These are phyloP conservation scores for Neonectria coccinea DNA, from an alignment of 2,329 filamentous ascomycete species.

Conservation along the genomic window DNA sequence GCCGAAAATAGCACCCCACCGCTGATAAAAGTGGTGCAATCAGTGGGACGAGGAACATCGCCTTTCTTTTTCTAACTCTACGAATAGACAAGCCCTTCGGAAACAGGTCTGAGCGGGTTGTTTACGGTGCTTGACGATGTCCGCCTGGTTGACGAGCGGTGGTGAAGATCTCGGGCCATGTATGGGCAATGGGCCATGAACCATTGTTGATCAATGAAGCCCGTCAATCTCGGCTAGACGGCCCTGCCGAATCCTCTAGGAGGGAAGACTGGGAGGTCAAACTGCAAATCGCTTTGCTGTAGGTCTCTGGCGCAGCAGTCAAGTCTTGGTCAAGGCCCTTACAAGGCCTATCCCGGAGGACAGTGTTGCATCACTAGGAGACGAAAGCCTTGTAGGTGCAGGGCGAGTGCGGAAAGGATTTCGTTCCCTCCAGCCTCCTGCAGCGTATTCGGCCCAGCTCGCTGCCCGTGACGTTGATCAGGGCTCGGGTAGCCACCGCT, in stretches of 20 bases:
- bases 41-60: constrained; percentile 26
- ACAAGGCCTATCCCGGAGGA: constrained; percentile 24
- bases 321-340: background rate
- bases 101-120: background rate
- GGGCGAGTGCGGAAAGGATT: constrained; percentile 3
- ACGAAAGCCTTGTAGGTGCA: constrained; percentile 5
- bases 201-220: background rate
- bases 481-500: constrained; percentile 23
- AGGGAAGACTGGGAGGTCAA: background rate
- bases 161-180: background rate
- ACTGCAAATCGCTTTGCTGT: constrained; percentile 9
- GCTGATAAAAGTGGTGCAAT: constrained; percentile 25
- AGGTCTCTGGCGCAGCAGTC: constrained; percentile 23
- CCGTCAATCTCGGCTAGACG: constrained; percentile 22
- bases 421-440: constrained; percentile 6
- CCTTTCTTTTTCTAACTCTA: constrained; percentile 21
- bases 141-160: background rate
- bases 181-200: background rate
- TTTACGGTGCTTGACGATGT: background rate
- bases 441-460: constrained; percentile 24
- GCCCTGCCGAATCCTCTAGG: constrained; percentile 8
- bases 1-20: constrained; percentile 42
- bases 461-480: constrained; percentile 29
- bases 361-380: constrained; percentile 10
- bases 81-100: constrained; percentile 11